These are phyloP conservation scores for Akebia trifoliata DNA, from an alignment of 164 flowering plant genomes.

Conservation along the genomic window DNA sequence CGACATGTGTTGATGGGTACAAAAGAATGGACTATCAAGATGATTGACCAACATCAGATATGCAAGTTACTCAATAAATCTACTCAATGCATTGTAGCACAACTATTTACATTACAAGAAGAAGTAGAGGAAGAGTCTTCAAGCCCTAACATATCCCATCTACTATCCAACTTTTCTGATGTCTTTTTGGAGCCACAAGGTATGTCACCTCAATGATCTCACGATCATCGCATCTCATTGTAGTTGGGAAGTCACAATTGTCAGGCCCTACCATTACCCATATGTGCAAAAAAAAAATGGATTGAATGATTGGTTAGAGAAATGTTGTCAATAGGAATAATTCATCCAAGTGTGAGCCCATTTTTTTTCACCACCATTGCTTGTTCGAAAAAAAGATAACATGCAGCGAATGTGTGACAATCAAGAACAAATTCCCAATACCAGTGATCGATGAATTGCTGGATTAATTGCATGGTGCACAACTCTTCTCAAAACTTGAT, in stretches of 20 bases:
- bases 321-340: background rate
- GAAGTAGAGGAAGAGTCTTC: background rate
- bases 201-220: background rate
- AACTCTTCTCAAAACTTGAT: background rate
- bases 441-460: too few species aligned
- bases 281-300: background rate
- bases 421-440: too few species aligned
- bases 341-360: too few species aligned
- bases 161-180: background rate
- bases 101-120: background rate
- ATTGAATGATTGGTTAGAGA: background rate
- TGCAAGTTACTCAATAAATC: background rate
- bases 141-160: background rate
- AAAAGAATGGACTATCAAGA: background rate
- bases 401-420: background rate
- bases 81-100: background rate
- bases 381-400: background rate
- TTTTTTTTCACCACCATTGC: background rate
- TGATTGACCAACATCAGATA: background rate
- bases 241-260: background rate
- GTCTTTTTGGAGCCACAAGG: background rate
- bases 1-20: background rate
- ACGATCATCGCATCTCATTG: background rate
- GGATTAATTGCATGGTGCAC: too few species aligned
- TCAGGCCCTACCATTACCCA: background rate